Evolutionary conservation across 306 rosid genomes (phyloP).

Genomic region (Amphicarpaea edgeworthii): DNA sequence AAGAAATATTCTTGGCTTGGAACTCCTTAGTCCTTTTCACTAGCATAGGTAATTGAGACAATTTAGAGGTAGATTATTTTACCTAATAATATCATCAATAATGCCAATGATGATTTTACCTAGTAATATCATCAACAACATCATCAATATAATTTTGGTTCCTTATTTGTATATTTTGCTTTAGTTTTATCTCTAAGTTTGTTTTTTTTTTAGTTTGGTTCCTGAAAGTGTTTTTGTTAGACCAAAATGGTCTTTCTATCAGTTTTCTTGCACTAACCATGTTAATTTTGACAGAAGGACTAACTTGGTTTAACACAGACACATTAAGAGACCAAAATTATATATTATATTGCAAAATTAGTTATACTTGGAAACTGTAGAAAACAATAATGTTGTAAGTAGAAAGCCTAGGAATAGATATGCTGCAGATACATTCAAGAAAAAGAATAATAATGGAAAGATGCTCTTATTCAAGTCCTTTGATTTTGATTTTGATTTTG

Average conservation of each 20-base stretch:
- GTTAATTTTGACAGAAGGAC: too few species aligned
- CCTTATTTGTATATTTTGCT: too few species aligned
- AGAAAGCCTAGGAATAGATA: slow-evolving; percentile 23
- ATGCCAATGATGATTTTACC: slow-evolving; percentile 33
- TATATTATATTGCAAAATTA: slow-evolving; percentile 8
- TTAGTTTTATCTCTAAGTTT: too few species aligned
- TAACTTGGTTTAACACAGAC: too few species aligned
- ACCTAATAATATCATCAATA: slow-evolving; percentile 28
- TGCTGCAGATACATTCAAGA: slow-evolving; percentile 33
- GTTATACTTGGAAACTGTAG: slow-evolving; percentile 1
- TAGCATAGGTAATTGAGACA: slow-evolving; percentile 40
- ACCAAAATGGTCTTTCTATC: too few species aligned
- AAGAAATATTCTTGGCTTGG: slow-evolving; percentile 46
- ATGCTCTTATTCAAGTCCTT: slow-evolving; percentile 43
- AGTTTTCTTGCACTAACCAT: too few species aligned
- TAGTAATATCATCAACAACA: slow-evolving; percentile 27
- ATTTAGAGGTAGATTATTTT: slow-evolving; percentile 2
- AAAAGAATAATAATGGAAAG: slow-evolving; percentile 36
- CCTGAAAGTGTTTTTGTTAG: too few species aligned
- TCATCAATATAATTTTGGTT: neutral
- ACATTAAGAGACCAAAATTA: too few species aligned
- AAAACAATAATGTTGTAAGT: neutral
- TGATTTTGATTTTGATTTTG: slow-evolving; percentile 21
- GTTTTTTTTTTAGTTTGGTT: too few species aligned
- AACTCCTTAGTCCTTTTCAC: slow-evolving; percentile 48